phyloP scores from a whole-genome alignment of 2,329 filamentous ascomycete genomes.

The Acrocalymma vagum region DNA sequence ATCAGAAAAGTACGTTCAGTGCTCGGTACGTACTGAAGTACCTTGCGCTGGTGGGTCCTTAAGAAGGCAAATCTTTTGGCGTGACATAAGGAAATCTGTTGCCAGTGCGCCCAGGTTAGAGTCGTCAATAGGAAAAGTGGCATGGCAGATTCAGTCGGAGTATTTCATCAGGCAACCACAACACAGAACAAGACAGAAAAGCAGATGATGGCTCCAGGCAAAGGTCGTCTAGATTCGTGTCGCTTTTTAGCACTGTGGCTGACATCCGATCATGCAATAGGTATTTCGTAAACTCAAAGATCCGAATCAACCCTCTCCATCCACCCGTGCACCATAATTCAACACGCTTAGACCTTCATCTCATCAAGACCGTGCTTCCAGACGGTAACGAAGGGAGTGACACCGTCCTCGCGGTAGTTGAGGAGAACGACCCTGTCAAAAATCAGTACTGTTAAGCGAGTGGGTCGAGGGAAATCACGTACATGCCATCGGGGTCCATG shows the following conservation, averaged over 20 bases:
- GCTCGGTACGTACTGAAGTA: too few species aligned
- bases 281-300: constrained; percentile 47
- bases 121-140: too few species aligned
- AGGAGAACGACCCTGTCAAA: constrained; percentile 79
- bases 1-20: too few species aligned
- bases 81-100: too few species aligned
- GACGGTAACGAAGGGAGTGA: constrained; percentile 86
- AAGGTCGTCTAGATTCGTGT: constrained; percentile 40
- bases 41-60: too few species aligned
- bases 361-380: constrained; percentile 94
- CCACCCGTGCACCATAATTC: constrained; percentile 9
- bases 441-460: constrained; percentile 7
- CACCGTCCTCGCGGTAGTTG: constrained; percentile 97
- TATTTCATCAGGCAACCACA: too few species aligned
- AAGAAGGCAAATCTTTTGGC: too few species aligned
- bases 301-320: constrained; percentile 28
- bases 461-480: constrained; percentile 50
- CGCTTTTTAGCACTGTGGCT: constrained; percentile 43
- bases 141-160: too few species aligned
- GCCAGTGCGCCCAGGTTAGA: too few species aligned
- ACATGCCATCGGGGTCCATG: constrained; percentile 96
- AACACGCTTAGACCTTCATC: constrained; percentile 81
- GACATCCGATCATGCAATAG: constrained; percentile 49
- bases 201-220: constrained; percentile 21
- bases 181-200: too few species aligned